phyloP scores from a whole-genome alignment of 1,139 yeast genomes.

The Yamadazyma trypodendri region DNA sequence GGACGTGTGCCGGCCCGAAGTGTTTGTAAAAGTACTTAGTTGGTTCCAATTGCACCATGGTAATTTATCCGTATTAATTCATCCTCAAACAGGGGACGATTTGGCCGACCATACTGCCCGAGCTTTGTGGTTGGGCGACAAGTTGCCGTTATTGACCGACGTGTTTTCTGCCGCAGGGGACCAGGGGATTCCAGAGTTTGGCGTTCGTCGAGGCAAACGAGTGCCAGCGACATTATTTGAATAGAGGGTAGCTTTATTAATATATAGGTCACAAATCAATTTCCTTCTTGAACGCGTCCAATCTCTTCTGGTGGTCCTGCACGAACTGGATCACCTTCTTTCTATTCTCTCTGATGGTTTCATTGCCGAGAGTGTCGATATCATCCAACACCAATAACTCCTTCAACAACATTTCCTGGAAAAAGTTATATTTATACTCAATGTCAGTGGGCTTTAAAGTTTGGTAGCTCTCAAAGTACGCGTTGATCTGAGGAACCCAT shows the following conservation, averaged over 20 bases:
- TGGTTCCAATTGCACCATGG: constrained; percentile 54
- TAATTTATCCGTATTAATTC: constrained; percentile 49
- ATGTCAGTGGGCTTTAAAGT: constrained; percentile 36
- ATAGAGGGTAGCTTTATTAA: not conserved
- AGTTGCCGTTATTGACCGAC: constrained; percentile 22
- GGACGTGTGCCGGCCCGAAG: constrained; percentile 34
- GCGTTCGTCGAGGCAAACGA: constrained; percentile 23
- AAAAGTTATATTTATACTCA: constrained; percentile 54
- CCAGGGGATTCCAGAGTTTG: constrained; percentile 25
- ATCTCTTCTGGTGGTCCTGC: constrained; percentile 57
- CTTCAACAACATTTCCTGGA: constrained; percentile 66
- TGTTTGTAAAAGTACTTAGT: constrained; percentile 27
- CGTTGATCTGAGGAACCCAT: constrained; percentile 47
- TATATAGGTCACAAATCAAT: constrained; percentile 13
- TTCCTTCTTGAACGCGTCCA: constrained; percentile 54
- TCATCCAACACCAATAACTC: constrained; percentile 65
- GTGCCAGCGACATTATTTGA: constrained; percentile 17
- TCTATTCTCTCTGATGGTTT: constrained; percentile 54
- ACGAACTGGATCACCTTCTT: constrained; percentile 59
- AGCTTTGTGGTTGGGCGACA: constrained; percentile 56
- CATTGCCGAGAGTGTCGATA: constrained; percentile 53
- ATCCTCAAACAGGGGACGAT: constrained; percentile 51
- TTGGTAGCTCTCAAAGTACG: constrained; percentile 34
- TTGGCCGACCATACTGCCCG: constrained; percentile 47
- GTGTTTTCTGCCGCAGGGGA: constrained; percentile 15